Evolutionary conservation across 768 basidiomycete genomes (phyloP).

Genomic region (Mycena amicta): DNA sequence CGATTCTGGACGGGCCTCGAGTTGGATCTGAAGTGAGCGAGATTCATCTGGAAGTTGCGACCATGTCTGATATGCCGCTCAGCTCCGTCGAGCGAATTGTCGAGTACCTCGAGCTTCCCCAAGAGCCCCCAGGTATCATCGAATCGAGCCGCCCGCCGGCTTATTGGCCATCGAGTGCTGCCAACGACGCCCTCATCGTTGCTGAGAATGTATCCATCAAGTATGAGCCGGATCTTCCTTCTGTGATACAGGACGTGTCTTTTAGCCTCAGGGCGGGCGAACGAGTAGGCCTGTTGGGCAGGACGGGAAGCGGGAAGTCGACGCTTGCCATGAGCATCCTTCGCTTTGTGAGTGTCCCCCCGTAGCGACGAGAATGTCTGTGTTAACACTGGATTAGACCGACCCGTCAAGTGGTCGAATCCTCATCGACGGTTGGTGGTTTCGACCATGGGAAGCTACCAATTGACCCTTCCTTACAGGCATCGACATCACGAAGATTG

Average conservation of each 20-base stretch:
- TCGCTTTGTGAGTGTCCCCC: slow-evolving; percentile 48
- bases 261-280: slow-evolving; percentile 75
- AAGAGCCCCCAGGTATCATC: slow-evolving; percentile 80
- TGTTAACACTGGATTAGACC: slow-evolving; percentile 29
- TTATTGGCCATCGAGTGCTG: slow-evolving; percentile 86
- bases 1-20: slow-evolving; percentile 43
- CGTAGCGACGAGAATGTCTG: background rate
- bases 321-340: slow-evolving; percentile 70
- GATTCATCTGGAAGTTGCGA: background rate
- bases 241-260: slow-evolving; percentile 77
- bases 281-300: slow-evolving; percentile 77
- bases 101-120: slow-evolving; percentile 88
- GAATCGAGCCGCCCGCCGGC: slow-evolving; percentile 80
- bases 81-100: slow-evolving; percentile 90
- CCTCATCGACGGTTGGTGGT: slow-evolving; percentile 53
- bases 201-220: slow-evolving; percentile 81
- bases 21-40: slow-evolving; percentile 67
- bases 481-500: background rate
- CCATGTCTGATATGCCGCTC: background rate
- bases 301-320: slow-evolving; percentile 70
- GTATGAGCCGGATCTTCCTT: slow-evolving; percentile 83
- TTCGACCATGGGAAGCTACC: no score
- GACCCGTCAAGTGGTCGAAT: slow-evolving; percentile 64
- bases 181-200: slow-evolving; percentile 56
- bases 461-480: background rate